Conservation (phyloP, 2,329 filamentous ascomycete species). For the Diaporthe humulicola region DNA sequence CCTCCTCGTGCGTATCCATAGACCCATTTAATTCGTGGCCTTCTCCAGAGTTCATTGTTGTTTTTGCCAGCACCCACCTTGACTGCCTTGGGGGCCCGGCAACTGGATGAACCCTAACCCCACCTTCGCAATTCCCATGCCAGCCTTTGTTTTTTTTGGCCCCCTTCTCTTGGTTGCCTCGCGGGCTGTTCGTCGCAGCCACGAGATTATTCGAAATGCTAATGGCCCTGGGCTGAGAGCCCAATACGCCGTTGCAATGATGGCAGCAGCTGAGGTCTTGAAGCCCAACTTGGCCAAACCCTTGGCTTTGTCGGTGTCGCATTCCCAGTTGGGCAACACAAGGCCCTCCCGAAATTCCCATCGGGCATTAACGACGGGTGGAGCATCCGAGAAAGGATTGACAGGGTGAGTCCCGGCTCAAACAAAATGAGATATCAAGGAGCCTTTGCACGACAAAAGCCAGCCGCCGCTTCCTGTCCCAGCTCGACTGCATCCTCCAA, state of each 20-base stretch:
- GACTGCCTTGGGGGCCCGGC: neutral
- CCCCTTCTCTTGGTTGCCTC: neutral
- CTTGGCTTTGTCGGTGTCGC: slow-evolving; percentile 36
- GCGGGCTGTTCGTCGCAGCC: neutral
- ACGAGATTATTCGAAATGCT: neutral
- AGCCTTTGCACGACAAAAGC: slow-evolving; percentile 31
- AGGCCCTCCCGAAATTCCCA: slow-evolving; percentile 40
- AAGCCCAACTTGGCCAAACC: slow-evolving; percentile 34
- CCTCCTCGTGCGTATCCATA: slow-evolving; percentile 15
- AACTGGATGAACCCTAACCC: slow-evolving; percentile 17
- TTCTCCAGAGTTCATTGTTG: slow-evolving; percentile 28
- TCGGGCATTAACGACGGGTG: slow-evolving; percentile 40
- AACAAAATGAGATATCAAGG: slow-evolving; percentile 36
- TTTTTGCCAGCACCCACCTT: slow-evolving; percentile 17
- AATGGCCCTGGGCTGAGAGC: neutral
- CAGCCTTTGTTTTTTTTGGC: neutral
- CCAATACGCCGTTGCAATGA: neutral
- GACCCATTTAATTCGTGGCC: slow-evolving; percentile 29
- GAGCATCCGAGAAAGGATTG: slow-evolving; percentile 37
- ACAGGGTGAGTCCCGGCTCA: slow-evolving; percentile 32
- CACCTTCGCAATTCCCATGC: neutral
- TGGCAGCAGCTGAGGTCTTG: slow-evolving; percentile 14
- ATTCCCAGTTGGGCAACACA: slow-evolving; percentile 37
- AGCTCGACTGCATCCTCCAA: neutral
- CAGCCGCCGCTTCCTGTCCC: slow-evolving; percentile 13